Evolutionary conservation across 192 early-diverging fungal genomes (phyloP).

Genomic region (Kickxella alabastrina): DNA sequence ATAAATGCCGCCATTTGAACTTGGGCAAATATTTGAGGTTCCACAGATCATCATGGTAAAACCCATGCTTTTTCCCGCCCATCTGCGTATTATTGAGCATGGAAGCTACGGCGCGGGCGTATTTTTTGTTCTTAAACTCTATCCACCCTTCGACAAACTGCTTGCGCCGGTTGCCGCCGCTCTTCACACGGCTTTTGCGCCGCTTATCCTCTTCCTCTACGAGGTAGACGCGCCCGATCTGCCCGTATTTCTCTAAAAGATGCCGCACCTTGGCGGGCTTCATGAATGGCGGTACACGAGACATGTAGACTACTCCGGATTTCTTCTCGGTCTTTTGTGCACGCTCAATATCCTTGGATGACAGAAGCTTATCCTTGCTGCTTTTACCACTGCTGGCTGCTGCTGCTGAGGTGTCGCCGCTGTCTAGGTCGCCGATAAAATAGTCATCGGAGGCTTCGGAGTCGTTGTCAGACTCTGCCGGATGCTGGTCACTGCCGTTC

Average conservation of each 20-base stretch:
- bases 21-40: conserved; percentile 92
- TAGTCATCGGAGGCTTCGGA: conserved; percentile 30
- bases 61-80: conserved; percentile 79
- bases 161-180: conserved; percentile 73
- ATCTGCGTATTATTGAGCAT: conserved; percentile 80
- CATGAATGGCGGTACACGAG: conserved; percentile 92
- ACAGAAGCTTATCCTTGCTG: conserved; percentile 3
- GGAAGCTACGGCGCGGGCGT: conserved; percentile 72
- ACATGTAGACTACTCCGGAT: conserved; percentile 89
- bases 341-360: conserved; percentile 49
- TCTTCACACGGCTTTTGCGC: conserved; percentile 78
- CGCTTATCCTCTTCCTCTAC: conserved; percentile 74
- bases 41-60: conserved; percentile 95
- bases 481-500: too few species aligned
- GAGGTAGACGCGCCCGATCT: conserved; percentile 81
- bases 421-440: conserved; percentile 19
- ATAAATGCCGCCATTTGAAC: conserved; percentile 96
- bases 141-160: conserved; percentile 97
- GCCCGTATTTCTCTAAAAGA: conserved; percentile 69
- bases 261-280: conserved; percentile 72
- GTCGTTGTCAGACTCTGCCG: neutral
- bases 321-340: conserved; percentile 53
- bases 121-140: conserved; percentile 90
- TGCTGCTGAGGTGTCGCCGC: conserved; percentile 1
- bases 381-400: neutral